Evolutionary conservation across 169 alveolate genomes (phyloP).

Genomic region (Eimeria zaria): DNA sequence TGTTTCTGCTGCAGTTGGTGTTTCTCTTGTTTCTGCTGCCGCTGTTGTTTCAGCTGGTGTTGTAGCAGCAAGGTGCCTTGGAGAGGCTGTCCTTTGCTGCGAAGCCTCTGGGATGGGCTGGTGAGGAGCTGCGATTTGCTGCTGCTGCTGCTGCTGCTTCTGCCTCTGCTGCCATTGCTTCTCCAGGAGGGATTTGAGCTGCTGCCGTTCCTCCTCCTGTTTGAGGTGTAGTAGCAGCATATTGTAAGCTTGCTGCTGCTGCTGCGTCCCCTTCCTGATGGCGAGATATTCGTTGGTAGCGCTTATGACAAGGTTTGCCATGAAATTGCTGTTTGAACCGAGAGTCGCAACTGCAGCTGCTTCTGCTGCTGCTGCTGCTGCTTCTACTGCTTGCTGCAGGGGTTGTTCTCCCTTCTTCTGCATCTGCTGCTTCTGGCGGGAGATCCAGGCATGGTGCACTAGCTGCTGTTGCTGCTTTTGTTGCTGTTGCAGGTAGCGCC

Average conservation of each 20-base stretch:
- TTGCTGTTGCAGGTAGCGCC: constrained; percentile 39
- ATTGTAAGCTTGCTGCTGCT: constrained; percentile 35
- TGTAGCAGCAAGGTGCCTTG: not conserved
- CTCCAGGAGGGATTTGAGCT: not conserved
- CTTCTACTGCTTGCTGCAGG: not conserved
- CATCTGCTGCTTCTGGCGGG: not conserved
- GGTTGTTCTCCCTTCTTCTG: too few relatives aligned
- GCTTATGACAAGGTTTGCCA: not conserved
- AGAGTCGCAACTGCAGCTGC: constrained; percentile 38
- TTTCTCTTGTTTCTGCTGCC: not conserved
- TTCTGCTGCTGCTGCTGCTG: not conserved
- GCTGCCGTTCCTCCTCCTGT: constrained; percentile 22
- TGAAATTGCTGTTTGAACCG: constrained; percentile 13
- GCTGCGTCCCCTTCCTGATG: constrained; percentile 5
- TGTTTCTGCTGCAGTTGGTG: not conserved
- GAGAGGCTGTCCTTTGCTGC: not conserved
- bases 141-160: not conserved
- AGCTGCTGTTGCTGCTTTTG: constrained; percentile 29
- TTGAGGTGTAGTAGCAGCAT: constrained; percentile 12
- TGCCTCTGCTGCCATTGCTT: not conserved
- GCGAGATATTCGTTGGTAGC: not conserved
- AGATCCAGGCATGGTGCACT: constrained; percentile 36
- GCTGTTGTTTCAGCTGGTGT: not conserved
- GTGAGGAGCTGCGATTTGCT: not conserved
- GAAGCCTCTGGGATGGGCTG: not conserved